phyloP scores from a whole-genome alignment of 164 flowering plant genomes.

The Stephania yunnanensis region DNA sequence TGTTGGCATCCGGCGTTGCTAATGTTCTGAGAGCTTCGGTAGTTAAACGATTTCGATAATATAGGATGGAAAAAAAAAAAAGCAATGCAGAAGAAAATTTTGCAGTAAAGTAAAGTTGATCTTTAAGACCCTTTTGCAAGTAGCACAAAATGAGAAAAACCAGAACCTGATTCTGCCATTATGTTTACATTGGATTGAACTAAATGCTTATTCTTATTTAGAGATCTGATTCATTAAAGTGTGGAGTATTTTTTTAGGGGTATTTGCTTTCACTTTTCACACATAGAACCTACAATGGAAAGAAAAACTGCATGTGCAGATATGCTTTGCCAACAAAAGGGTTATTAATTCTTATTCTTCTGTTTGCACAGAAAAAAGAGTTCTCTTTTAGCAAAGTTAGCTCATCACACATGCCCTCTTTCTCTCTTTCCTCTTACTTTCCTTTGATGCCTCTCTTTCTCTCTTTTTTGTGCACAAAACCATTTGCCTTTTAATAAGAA shows the following conservation, averaged over 20 bases:
- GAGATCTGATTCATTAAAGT: neutral
- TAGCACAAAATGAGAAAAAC: neutral
- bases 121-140: neutral
- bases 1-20: neutral
- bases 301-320: slow-evolving; percentile 18
- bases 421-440: slow-evolving; percentile 10
- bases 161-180: neutral
- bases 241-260: neutral
- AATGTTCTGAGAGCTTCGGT: neutral
- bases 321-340: slow-evolving; percentile 9
- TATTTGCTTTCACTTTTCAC: slow-evolving; percentile 2
- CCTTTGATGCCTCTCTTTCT: slow-evolving; percentile 16
- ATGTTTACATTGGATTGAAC: neutral
- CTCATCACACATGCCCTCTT: slow-evolving; percentile 5
- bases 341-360: slow-evolving; percentile 9
- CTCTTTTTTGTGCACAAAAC: slow-evolving; percentile 18
- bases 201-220: neutral
- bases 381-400: slow-evolving; percentile 14
- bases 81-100: no score
- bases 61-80: no score
- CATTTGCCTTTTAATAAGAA: slow-evolving; percentile 26
- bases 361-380: slow-evolving; percentile 11
- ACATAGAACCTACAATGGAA: neutral
- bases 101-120: neutral
- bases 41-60: no score